Evolutionary conservation across 1,284 basidiomycete genomes (phyloP).

Genomic region (Ceratobasidium sp.): DNA sequence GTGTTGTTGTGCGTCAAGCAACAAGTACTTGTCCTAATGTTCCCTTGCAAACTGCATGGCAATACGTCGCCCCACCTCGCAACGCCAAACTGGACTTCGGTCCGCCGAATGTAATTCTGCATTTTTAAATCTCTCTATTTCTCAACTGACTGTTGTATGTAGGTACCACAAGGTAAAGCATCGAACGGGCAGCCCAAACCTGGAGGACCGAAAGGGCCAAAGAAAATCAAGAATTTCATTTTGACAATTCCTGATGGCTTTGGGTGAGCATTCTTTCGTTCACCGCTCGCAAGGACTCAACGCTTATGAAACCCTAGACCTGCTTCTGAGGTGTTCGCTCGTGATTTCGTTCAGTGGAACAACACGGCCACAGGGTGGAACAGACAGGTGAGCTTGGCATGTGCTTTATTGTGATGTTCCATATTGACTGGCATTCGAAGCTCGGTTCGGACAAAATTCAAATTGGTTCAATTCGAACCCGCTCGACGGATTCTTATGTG

Average conservation of each 20-base stretch:
- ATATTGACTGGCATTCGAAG: background rate
- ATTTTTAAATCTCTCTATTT: background rate
- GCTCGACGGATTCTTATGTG: slow-evolving; percentile 51
- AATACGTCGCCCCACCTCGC: slow-evolving; percentile 28
- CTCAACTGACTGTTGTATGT: background rate
- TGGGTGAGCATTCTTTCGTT: slow-evolving; percentile 34
- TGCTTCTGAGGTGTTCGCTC: slow-evolving; percentile 52
- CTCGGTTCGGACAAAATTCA: slow-evolving; percentile 51
- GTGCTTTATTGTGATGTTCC: background rate
- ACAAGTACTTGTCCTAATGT: slow-evolving; percentile 30
- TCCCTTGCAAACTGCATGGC: slow-evolving; percentile 33
- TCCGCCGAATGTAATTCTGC: slow-evolving; percentile 8
- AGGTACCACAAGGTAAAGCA: slow-evolving; percentile 27
- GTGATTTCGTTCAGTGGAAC: slow-evolving; percentile 48
- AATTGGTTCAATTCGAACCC: slow-evolving; percentile 51
- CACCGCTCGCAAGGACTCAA: background rate
- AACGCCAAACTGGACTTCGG: slow-evolving; percentile 38
- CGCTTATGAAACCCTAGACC: slow-evolving; percentile 44
- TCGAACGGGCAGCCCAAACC: slow-evolving; percentile 29
- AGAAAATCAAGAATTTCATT: slow-evolving; percentile 46
- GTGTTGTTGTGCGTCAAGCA: background rate
- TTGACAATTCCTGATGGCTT: slow-evolving; percentile 51
- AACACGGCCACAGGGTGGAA: slow-evolving; percentile 41
- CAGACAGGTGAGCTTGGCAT: slow-evolving; percentile 18
- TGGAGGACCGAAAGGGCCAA: background rate